A percentile compares a stretch with the other conserved stretches of the same genome.
These are phyloP conservation scores for Exobasidium rhododendri DNA, from an alignment of 1,284 basidiomycete species.

Conservation along the genomic window DNA sequence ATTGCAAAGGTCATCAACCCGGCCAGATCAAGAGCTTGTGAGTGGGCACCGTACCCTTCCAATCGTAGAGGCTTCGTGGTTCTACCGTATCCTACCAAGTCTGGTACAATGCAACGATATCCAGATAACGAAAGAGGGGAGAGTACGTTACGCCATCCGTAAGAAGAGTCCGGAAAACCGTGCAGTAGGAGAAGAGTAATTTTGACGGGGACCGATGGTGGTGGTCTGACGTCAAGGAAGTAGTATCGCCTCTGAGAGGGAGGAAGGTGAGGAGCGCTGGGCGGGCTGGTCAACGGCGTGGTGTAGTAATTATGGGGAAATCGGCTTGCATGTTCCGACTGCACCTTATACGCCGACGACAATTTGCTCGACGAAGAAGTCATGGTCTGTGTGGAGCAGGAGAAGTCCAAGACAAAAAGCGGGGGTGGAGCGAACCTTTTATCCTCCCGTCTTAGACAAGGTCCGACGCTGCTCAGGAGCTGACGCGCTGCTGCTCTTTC, in stretches of 20 bases:
- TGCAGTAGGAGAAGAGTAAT: constrained; percentile 39
- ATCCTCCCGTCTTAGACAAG: too few species aligned
- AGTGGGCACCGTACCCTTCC: constrained; percentile 37
- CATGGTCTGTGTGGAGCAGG: too few species aligned
- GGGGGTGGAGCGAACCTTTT: too few species aligned
- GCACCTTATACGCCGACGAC: neutral
- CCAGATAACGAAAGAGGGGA: constrained; percentile 29
- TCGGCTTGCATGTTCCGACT: neutral
- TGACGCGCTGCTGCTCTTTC: too few species aligned
- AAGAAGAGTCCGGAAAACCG: constrained; percentile 40
- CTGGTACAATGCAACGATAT: constrained; percentile 37
- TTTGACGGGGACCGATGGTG: constrained; percentile 22
- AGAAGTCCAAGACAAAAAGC: too few species aligned
- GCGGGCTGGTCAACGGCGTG: constrained; percentile 32
- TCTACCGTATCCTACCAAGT: constrained; percentile 39
- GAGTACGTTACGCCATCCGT: constrained; percentile 30
- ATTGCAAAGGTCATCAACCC: constrained; percentile 34
- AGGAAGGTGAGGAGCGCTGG: constrained; percentile 25
- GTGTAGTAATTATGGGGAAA: constrained; percentile 30
- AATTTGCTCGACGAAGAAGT: neutral
- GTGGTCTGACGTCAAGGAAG: constrained; percentile 37
- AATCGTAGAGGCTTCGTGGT: constrained; percentile 21
- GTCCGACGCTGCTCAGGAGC: too few species aligned
- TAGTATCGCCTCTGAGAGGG: constrained; percentile 39
- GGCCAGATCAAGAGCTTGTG: constrained; percentile 36